These are phyloP conservation scores for Beta macrorhiza DNA, from an alignment of 179 eudicot species.

Conservation along the genomic window DNA sequence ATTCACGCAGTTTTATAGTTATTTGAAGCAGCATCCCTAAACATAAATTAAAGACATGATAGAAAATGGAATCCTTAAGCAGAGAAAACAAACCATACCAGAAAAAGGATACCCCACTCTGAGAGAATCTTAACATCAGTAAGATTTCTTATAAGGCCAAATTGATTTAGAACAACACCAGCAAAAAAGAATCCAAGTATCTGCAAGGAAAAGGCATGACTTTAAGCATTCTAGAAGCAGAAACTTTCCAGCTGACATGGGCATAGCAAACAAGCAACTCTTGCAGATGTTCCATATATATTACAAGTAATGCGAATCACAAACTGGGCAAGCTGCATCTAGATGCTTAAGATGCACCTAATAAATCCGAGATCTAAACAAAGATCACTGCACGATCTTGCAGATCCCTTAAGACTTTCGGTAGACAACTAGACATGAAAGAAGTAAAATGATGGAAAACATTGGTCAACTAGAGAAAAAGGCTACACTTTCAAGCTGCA, in stretches of 20 bases:
- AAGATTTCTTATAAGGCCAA: conserved; percentile 91
- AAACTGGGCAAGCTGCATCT: neutral
- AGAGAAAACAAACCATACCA: conserved; percentile 50
- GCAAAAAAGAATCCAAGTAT: conserved; percentile 98
- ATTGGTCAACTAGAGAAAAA: no score
- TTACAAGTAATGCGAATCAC: conserved; percentile 4
- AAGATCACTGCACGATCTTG: neutral
- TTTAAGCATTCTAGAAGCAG: neutral
- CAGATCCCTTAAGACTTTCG: neutral
- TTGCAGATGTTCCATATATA: neutral
- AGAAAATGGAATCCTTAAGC: conserved; percentile 11
- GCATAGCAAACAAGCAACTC: neutral
- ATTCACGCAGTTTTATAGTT: neutral
- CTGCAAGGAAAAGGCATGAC: conserved; percentile 43
- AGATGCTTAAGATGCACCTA: neutral
- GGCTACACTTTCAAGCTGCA: no score
- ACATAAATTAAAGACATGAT: neutral
- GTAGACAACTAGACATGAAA: neutral
- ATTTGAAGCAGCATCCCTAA: neutral
- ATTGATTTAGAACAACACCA: conserved; percentile 88
- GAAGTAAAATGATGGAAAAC: neutral
- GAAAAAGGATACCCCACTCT: conserved; percentile 97
- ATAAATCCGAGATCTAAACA: neutral
- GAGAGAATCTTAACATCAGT: conserved; percentile 93
- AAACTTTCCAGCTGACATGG: conserved; percentile 2